phyloP scores from a whole-genome alignment of 495 filamentous ascomycete genomes.

The Podospora sp. region DNA sequence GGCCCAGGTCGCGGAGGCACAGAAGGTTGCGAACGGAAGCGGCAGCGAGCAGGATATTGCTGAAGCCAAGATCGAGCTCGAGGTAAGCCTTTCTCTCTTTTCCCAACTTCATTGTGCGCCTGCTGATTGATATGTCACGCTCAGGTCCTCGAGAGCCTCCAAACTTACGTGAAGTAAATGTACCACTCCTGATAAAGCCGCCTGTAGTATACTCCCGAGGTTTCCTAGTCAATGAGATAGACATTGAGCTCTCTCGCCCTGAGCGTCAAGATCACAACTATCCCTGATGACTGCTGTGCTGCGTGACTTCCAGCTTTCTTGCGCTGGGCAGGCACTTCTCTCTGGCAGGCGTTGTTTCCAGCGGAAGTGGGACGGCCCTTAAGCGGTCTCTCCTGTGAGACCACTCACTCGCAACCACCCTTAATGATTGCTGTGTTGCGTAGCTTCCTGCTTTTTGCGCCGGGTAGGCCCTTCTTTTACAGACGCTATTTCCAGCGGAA shows the following conservation, averaged over 20 bases:
- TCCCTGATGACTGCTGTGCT: background rate
- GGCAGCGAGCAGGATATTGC: slow-evolving; percentile 98
- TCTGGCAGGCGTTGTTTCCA: no score
- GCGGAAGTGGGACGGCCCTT: background rate
- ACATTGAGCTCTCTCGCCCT: slow-evolving; percentile 27
- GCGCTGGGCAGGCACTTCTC: no score
- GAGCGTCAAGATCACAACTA: background rate
- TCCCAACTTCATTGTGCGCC: slow-evolving; percentile 13
- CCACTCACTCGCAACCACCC: no score
- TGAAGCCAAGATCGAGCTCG: slow-evolving; percentile 97
- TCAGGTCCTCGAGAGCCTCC: slow-evolving; percentile 60
- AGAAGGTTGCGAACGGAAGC: slow-evolving; percentile 87
- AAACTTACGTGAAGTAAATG: slow-evolving; percentile 72
- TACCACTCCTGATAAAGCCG: slow-evolving; percentile 28
- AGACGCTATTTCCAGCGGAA: no score
- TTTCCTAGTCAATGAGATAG: slow-evolving; percentile 38
- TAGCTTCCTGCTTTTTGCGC: no score
- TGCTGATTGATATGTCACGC: background rate
- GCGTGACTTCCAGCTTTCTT: background rate
- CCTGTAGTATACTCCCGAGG: slow-evolving; percentile 39
- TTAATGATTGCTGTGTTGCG: no score
- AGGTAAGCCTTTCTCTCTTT: slow-evolving; percentile 60
- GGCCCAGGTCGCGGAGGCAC: slow-evolving; percentile 85
- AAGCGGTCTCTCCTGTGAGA: no score
- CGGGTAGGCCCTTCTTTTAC: no score